These are phyloP conservation scores for Bryoerythrophyllum caledonicum DNA, from an alignment of 225 moss, liverwort and hornwort genomes.

Conservation along the genomic window DNA sequence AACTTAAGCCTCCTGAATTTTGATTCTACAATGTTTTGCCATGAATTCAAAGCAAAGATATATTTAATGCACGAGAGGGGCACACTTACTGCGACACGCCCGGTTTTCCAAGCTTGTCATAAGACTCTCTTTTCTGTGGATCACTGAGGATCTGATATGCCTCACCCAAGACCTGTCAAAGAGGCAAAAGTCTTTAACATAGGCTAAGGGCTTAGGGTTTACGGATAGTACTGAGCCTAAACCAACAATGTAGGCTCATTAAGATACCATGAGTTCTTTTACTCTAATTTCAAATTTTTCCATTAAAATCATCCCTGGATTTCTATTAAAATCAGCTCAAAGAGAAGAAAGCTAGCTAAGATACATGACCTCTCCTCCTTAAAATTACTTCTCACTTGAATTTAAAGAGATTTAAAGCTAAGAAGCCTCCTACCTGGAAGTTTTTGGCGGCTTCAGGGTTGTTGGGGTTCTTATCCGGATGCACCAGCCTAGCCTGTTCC, in stretches of 20 bases:
- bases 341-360: too few species aligned
- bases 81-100: conserved; percentile 65
- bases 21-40: background rate
- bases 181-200: background rate
- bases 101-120: conserved; percentile 71
- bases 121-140: conserved; percentile 60
- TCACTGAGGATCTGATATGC: conserved; percentile 95
- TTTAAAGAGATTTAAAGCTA: too few species aligned
- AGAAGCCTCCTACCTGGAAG: conserved; percentile 41
- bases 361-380: too few species aligned
- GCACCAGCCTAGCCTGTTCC: conserved; percentile 49
- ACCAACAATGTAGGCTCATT: too few species aligned
- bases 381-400: too few species aligned
- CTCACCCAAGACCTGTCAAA: conserved; percentile 76
- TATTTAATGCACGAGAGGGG: background rate
- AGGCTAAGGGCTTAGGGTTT: too few species aligned
- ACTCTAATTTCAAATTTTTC: too few species aligned
- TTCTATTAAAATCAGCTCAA: too few species aligned
- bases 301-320: too few species aligned
- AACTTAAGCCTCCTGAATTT: too few species aligned
- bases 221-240: too few species aligned
- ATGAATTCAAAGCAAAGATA: background rate
- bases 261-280: too few species aligned
- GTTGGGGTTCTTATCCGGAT: conserved; percentile 58
- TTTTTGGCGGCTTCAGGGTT: conserved; percentile 55